Evolutionary conservation across 2,329 filamentous ascomycete genomes (phyloP).

Genomic region (Aspergillus viridinutans): DNA sequence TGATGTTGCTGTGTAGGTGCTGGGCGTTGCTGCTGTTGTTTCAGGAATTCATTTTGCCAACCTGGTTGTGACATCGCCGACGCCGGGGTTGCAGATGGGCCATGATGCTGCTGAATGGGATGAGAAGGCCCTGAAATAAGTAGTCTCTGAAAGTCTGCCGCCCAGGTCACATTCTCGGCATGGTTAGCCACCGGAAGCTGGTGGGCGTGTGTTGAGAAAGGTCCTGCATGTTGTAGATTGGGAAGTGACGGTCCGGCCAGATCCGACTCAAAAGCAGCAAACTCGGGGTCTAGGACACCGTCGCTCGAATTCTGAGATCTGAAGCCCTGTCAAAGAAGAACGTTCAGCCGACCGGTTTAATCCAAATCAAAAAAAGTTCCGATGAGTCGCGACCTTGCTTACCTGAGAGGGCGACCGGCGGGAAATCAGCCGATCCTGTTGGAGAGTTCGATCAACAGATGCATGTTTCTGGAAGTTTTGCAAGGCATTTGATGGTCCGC

Average conservation of each 20-base stretch:
- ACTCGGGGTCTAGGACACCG: conserved; percentile 60
- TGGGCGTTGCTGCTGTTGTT: conserved; percentile 31
- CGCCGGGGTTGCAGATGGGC: conserved; percentile 37
- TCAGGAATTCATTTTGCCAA: conserved; percentile 62
- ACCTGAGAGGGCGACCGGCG: conserved; percentile 55
- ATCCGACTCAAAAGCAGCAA: conserved; percentile 61
- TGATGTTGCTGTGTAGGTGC: conserved; percentile 20
- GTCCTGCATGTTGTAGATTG: conserved; percentile 34
- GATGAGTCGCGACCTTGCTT: conserved; percentile 14
- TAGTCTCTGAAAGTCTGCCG: conserved; percentile 45
- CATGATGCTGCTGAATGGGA: conserved; percentile 47
- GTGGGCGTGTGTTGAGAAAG: conserved; percentile 21
- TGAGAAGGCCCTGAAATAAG: conserved; percentile 37
- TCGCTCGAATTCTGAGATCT: conserved; percentile 54
- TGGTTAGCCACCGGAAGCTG: conserved; percentile 22
- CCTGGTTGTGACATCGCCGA: conserved; percentile 29
- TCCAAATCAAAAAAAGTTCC: background rate
- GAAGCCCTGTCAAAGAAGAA: conserved; percentile 50
- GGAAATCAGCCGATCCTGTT: conserved; percentile 64
- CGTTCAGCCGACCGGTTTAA: background rate
- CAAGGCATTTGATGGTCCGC: conserved; percentile 70
- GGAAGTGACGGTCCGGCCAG: conserved; percentile 29
- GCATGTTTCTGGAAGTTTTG: conserved; percentile 70
- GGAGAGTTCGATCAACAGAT: conserved; percentile 63
- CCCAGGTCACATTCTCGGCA: conserved; percentile 34